phyloP scores from a whole-genome alignment of 2,329 filamentous ascomycete genomes.

The Exophiala viscosa region DNA sequence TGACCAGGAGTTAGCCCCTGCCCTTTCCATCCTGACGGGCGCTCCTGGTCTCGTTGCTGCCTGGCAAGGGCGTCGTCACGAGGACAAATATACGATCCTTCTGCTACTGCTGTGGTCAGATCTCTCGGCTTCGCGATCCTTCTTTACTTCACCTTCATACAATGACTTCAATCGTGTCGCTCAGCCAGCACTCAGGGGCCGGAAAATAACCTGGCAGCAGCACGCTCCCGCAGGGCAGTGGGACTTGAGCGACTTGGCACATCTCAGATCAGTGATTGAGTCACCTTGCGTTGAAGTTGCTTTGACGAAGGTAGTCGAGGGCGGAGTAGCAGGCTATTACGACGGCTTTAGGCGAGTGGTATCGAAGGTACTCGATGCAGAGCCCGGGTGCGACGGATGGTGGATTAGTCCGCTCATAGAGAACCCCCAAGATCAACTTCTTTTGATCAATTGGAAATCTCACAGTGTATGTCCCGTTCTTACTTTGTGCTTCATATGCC shows the following conservation, averaged over 20 bases:
- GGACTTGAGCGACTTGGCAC: no score
- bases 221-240: neutral
- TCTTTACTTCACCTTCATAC: neutral
- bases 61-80: no score
- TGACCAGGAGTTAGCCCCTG: neutral
- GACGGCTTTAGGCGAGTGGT: neutral
- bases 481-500: neutral
- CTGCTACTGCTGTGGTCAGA: neutral
- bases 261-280: neutral
- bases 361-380: neutral
- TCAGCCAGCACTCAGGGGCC: neutral
- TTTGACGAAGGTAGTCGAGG: neutral
- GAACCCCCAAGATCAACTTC: constrained; percentile 5
- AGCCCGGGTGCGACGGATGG: constrained; percentile 4
- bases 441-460: constrained; percentile 7
- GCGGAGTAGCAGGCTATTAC: neutral
- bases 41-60: no score
- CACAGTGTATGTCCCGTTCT: neutral
- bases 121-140: neutral
- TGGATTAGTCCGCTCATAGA: constrained; percentile 3
- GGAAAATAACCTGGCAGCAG: neutral
- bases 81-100: no score
- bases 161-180: neutral
- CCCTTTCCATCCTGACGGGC: no score
- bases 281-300: neutral